Conservation (phyloP, 2,329 filamentous ascomycete genomes). For the Colletotrichum sansevieriae region DNA sequence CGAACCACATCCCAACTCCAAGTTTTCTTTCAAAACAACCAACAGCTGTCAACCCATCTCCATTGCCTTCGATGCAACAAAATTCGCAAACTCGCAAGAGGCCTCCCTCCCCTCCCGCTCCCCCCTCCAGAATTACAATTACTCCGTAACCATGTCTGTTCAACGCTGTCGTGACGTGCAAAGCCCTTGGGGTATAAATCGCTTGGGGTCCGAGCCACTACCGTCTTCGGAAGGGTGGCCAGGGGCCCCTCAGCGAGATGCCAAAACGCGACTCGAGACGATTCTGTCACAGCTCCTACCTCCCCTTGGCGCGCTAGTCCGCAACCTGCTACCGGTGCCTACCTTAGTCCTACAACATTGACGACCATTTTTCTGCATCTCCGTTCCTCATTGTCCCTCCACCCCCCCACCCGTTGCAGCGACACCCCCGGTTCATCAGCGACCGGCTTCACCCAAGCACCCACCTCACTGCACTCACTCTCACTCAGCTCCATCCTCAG, state of each 20-base stretch:
- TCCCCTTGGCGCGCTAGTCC: slow-evolving; percentile 24
- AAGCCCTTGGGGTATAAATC: slow-evolving; percentile 18
- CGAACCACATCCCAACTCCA: no score
- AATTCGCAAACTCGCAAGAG: no score
- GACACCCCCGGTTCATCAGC: no score
- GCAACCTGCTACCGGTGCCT: slow-evolving; percentile 5
- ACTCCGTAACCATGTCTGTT: neutral
- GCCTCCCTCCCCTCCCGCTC: neutral
- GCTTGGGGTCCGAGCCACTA: slow-evolving; percentile 28
- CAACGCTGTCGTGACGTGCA: slow-evolving; percentile 16
- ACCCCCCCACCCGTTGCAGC: no score
- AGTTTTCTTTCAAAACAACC: no score
- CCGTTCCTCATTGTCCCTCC: no score
- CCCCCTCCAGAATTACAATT: neutral
- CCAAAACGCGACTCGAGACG: slow-evolving; percentile 65
- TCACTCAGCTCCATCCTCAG: no score
- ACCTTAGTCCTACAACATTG: no score
- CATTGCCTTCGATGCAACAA: no score
- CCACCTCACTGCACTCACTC: neutral
- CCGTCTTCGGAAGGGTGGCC: slow-evolving; percentile 30
- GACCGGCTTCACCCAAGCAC: no score
- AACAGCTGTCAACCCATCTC: no score
- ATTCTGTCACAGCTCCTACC: slow-evolving; percentile 58
- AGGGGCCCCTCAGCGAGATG: slow-evolving; percentile 43
- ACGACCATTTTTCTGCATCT: no score